Conservation (phyloP, 495 filamentous ascomycete genomes). For the Patellaria atrata region DNA sequence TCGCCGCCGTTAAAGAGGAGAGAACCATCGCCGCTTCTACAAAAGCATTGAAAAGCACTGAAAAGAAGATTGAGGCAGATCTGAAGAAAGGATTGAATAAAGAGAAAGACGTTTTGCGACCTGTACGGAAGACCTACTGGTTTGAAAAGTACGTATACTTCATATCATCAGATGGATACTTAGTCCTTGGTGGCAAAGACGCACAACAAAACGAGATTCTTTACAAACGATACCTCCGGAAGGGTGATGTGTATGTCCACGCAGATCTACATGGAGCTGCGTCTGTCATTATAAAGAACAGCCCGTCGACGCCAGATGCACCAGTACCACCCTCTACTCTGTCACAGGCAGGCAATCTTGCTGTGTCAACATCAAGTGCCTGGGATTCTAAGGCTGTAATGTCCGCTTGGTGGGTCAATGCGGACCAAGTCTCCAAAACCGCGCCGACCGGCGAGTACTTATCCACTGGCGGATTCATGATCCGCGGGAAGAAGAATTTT, state of each 20-base stretch:
- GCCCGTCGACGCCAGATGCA: constrained; percentile 52
- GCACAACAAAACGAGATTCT: constrained; percentile 82
- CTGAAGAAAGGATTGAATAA: constrained; percentile 77
- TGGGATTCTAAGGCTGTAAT: constrained; percentile 96
- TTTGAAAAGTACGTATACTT: constrained; percentile 96
- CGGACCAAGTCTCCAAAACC: constrained; percentile 77
- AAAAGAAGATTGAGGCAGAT: constrained; percentile 73
- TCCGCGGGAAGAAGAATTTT: constrained; percentile 77
- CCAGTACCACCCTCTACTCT: constrained; percentile 86
- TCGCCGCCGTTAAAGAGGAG: constrained; percentile 70
- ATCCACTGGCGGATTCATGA: constrained; percentile 56
- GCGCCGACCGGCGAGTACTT: constrained; percentile 66
- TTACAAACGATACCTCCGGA: constrained; percentile 69
- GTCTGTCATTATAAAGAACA: constrained; percentile 76
- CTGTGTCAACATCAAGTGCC: constrained; percentile 67
- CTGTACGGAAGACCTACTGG: constrained; percentile 71
- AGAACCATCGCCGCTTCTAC: constrained; percentile 70
- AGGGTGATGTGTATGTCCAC: constrained; percentile 83
- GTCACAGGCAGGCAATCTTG: constrained; percentile 73
- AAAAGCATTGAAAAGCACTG: constrained; percentile 76
- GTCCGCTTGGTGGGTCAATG: constrained; percentile 86
- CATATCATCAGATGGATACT: constrained; percentile 88
- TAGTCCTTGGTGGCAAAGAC: constrained; percentile 77
- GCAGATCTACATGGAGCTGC: constrained; percentile 79
- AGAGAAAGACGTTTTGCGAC: constrained; percentile 78